These are phyloP conservation scores for Boletellus ananiceps DNA, from an alignment of 768 basidiomycete genomes.

Conservation along the genomic window DNA sequence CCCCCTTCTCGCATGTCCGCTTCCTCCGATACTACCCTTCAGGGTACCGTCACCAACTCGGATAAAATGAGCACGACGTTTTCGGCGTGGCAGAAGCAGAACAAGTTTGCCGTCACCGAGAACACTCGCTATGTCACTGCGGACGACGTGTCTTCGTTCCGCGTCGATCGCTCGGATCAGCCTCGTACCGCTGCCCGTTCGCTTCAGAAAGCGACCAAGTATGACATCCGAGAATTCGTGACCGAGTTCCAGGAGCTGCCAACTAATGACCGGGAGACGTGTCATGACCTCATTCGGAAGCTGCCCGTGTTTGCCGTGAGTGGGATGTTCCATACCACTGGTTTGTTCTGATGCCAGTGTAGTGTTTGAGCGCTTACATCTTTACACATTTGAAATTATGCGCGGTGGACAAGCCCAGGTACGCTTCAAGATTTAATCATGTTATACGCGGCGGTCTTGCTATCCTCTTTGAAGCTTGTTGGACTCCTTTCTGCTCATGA, in stretches of 20 bases:
- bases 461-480: constrained; percentile 11
- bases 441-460: neutral
- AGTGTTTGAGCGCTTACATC: constrained; percentile 23
- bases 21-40: constrained; percentile 1
- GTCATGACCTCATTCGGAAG: constrained; percentile 14
- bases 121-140: constrained; percentile 13
- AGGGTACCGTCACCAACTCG: neutral
- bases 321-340: neutral
- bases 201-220: constrained; percentile 21
- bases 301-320: constrained; percentile 23
- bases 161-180: constrained; percentile 21
- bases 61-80: constrained; percentile 15
- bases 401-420: constrained; percentile 14
- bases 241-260: constrained; percentile 9
- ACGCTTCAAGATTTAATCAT: neutral
- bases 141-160: constrained; percentile 24
- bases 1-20: neutral
- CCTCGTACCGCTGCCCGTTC: constrained; percentile 17
- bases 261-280: constrained; percentile 13
- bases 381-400: constrained; percentile 28
- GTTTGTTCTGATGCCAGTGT: neutral
- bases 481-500: constrained; percentile 10
- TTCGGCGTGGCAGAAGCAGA: constrained; percentile 17
- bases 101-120: constrained; percentile 5
- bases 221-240: constrained; percentile 21